phyloP scores from a whole-genome alignment of 106 monocot genomes.

The Amphibolis antarctica region DNA sequence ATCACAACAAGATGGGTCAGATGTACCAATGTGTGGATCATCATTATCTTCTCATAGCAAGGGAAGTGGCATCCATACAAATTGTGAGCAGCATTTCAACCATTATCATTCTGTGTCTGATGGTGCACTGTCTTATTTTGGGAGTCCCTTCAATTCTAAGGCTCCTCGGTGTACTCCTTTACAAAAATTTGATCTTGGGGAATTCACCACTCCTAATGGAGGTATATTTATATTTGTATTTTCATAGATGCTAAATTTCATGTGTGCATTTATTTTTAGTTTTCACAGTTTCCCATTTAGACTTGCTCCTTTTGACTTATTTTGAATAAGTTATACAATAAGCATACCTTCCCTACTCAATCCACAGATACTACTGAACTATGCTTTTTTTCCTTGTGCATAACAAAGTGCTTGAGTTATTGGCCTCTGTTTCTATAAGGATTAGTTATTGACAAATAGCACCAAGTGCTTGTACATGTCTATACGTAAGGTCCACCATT shows the following conservation, averaged over 20 bases:
- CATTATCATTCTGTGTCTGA: slow-evolving; percentile 79
- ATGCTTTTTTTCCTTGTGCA: too few species aligned
- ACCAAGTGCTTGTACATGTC: too few species aligned
- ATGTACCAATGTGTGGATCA: slow-evolving; percentile 31
- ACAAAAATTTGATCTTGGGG: slow-evolving; percentile 56
- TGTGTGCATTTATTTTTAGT: not conserved
- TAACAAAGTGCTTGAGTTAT: too few species aligned
- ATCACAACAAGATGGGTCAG: slow-evolving; percentile 39
- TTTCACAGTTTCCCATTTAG: not conserved
- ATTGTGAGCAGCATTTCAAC: slow-evolving; percentile 37
- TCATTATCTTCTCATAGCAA: slow-evolving; percentile 50
- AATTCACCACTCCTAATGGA: slow-evolving; percentile 48
- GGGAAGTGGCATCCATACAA: slow-evolving; percentile 40
- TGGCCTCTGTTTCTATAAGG: too few species aligned
- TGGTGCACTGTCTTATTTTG: slow-evolving; percentile 66
- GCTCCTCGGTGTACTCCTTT: slow-evolving; percentile 48
- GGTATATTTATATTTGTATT: not conserved
- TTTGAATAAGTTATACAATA: too few species aligned
- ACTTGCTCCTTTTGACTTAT: not conserved
- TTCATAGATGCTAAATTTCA: not conserved
- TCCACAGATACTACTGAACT: too few species aligned
- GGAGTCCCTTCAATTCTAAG: slow-evolving; percentile 53
- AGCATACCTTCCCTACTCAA: too few species aligned
- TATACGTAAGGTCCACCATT: too few species aligned
- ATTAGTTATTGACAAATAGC: too few species aligned